phyloP scores from a whole-genome alignment of 768 basidiomycete genomes.

The Rhizopogon roseolus region DNA sequence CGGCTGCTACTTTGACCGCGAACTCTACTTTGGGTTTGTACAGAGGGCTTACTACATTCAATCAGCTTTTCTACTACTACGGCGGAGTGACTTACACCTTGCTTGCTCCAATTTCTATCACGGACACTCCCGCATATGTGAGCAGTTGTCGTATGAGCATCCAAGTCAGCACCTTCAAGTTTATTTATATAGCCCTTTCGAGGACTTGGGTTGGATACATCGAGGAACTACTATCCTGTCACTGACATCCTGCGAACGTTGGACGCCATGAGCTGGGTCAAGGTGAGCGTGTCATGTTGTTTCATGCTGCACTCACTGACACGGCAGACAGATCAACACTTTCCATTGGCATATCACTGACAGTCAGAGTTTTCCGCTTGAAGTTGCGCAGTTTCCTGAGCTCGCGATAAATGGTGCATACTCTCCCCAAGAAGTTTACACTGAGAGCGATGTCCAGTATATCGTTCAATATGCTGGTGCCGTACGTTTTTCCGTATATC shows the following conservation, averaged over 20 bases:
- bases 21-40: too few relatives aligned
- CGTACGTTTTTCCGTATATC: conserved; percentile 34
- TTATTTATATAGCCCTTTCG: too few relatives aligned
- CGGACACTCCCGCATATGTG: too few relatives aligned
- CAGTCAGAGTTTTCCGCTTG: conserved; percentile 47
- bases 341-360: conserved; percentile 48
- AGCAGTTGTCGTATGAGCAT: too few relatives aligned
- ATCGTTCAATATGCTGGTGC: conserved; percentile 62
- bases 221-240: too few relatives aligned
- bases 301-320: background rate
- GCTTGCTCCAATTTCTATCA: too few relatives aligned
- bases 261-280: conserved; percentile 74
- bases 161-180: too few relatives aligned
- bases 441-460: conserved; percentile 42
- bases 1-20: too few relatives aligned
- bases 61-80: too few relatives aligned
- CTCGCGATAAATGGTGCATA: conserved; percentile 42
- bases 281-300: conserved; percentile 30
- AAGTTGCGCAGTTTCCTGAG: conserved; percentile 32
- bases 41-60: too few relatives aligned
- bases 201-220: too few relatives aligned
- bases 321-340: conserved; percentile 34
- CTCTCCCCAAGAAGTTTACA: conserved; percentile 28
- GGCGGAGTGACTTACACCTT: too few relatives aligned
- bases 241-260: conserved; percentile 61